phyloP scores from a whole-genome alignment of 139 green algal species.

The Dunaliella primolecta region DNA sequence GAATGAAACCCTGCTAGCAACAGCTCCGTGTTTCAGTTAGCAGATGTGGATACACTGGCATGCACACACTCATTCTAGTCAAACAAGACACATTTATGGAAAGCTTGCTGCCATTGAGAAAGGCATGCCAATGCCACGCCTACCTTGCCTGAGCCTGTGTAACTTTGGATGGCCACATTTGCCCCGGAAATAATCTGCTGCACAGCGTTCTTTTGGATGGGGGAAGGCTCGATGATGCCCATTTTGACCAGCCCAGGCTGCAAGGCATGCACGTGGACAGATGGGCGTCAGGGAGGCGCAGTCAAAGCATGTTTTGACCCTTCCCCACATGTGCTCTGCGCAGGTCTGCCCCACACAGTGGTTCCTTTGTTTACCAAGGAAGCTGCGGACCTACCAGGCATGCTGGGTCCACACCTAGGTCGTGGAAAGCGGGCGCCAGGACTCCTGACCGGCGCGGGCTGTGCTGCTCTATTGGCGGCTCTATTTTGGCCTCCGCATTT shows the following conservation, averaged over 20 bases:
- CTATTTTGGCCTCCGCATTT: too few relatives aligned
- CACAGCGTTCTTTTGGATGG: slow-evolving; percentile 70
- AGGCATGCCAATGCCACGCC: too few relatives aligned
- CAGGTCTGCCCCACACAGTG: too few relatives aligned
- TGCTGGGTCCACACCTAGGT: background rate
- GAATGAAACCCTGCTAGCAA: too few relatives aligned
- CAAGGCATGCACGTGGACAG: background rate
- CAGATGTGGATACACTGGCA: too few relatives aligned
- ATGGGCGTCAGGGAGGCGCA: background rate
- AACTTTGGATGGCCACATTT: slow-evolving; percentile 81
- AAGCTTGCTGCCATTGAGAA: too few relatives aligned
- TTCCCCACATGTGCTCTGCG: too few relatives aligned
- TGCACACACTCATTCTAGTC: too few relatives aligned
- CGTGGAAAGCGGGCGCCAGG: background rate
- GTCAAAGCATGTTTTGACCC: too few relatives aligned
- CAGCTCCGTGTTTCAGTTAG: too few relatives aligned
- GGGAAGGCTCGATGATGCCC: slow-evolving; percentile 60
- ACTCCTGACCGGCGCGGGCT: background rate
- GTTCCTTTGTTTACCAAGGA: background rate
- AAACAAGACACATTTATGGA: too few relatives aligned
- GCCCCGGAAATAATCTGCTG: slow-evolving; percentile 57
- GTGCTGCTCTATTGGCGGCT: too few relatives aligned
- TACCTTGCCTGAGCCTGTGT: slow-evolving; percentile 93
- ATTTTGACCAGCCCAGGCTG: slow-evolving; percentile 48
- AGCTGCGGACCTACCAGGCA: background rate